phyloP scores from a whole-genome alignment of 169 alveolate species.

The Neospora caninum region DNA sequence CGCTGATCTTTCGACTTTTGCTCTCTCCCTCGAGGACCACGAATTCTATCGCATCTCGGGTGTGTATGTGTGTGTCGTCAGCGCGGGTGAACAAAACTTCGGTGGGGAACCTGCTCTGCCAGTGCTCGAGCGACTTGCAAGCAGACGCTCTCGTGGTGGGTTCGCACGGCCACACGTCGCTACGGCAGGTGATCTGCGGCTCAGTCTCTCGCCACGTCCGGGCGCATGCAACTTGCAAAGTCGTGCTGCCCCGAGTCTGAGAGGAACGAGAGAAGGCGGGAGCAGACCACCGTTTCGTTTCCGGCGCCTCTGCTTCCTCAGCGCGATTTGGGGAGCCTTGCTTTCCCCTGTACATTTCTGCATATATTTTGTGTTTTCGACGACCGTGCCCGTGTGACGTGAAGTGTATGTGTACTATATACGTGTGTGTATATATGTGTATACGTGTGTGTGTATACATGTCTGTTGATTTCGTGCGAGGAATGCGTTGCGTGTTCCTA shows the following conservation, averaged over 20 bases:
- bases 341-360: no score
- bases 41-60: no score
- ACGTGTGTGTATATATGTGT: neutral
- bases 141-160: constrained; percentile 15
- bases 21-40: no score
- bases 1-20: no score
- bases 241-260: constrained; percentile 9
- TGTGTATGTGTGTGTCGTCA: neutral
- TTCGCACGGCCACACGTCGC: constrained; percentile 22
- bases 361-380: no score
- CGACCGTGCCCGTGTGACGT: no score
- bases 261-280: no score
- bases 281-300: no score
- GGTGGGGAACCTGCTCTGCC: constrained; percentile 27
- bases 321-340: no score
- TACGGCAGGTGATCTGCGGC: constrained; percentile 25
- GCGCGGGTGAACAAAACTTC: neutral
- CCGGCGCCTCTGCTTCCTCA: no score
- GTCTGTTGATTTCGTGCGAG: neutral
- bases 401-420: no score
- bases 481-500: neutral
- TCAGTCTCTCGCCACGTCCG: constrained; percentile 20
- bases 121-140: constrained; percentile 7
- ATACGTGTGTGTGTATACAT: neutral
- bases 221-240: neutral